A percentile compares a stretch with the other conserved stretches of the same genome.
Conservation (phyloP, 2,329 filamentous ascomycete species). For the Monilinia fructigena region DNA sequence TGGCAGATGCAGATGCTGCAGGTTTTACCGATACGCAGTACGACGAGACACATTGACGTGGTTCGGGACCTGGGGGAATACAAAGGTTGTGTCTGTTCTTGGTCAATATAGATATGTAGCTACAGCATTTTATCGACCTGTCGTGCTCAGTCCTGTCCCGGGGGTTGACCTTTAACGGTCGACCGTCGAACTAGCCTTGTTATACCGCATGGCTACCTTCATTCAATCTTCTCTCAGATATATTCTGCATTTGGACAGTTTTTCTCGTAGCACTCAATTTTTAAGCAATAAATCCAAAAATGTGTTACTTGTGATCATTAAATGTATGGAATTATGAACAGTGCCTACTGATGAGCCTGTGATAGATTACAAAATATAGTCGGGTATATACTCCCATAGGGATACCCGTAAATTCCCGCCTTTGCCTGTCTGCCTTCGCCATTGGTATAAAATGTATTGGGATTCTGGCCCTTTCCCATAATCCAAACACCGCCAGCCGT, state of each 20-base stretch:
- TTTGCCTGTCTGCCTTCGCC: neutral
- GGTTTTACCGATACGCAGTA: constrained; percentile 12
- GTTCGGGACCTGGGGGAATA: constrained; percentile 6
- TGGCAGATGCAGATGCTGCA: constrained; percentile 18
- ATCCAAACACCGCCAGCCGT: constrained; percentile 13
- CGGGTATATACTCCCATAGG: neutral
- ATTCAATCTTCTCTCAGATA: neutral
- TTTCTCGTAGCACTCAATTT: neutral
- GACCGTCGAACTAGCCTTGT: constrained; percentile 8
- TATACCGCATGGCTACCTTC: constrained; percentile 17
- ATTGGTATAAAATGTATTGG: constrained; percentile 16
- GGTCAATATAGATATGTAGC: neutral
- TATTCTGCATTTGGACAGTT: neutral
- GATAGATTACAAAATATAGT: constrained; percentile 19
- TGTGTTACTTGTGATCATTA: constrained; percentile 13
- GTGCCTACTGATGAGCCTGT: constrained; percentile 10
- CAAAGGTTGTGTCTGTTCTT: neutral
- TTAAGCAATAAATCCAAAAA: neutral
- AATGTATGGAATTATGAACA: constrained; percentile 18
- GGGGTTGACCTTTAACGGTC: neutral
- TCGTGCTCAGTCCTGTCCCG: neutral
- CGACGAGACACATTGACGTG: constrained; percentile 20
- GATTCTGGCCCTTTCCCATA: constrained; percentile 11
- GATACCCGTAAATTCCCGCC: constrained; percentile 10
- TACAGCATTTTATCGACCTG: neutral